Percentiles rank a stretch among this genome's conserved stretches.
Evolutionary conservation across 768 basidiomycete species (phyloP).

Genomic region (Melanogaster broomeanus): DNA sequence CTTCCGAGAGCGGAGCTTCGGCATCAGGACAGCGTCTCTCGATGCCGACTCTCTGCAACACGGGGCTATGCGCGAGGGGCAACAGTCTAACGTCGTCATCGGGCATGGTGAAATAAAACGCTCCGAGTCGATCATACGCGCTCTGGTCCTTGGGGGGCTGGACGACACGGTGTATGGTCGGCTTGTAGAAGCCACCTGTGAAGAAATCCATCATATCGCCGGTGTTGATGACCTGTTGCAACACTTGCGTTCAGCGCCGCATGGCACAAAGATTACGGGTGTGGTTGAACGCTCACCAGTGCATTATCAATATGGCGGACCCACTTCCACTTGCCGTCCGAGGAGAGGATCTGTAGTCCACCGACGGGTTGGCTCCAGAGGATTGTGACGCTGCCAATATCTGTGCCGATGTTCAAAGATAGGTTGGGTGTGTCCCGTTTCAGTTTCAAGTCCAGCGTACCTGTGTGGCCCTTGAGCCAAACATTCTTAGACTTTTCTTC

Average conservation of each 20-base stretch:
- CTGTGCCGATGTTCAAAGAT: conserved; percentile 44
- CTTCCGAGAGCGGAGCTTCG: conserved; percentile 48
- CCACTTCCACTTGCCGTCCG: conserved; percentile 57
- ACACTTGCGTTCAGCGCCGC: neutral
- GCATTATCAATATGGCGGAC: conserved; percentile 60
- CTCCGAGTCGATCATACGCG: conserved; percentile 48
- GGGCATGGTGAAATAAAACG: conserved; percentile 56
- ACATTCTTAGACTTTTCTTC: conserved; percentile 52
- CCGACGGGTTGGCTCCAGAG: conserved; percentile 62
- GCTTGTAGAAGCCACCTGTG: conserved; percentile 57
- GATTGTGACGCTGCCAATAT: conserved; percentile 56
- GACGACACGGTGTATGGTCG: conserved; percentile 62
- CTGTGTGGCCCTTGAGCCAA: conserved; percentile 61
- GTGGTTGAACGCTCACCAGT: conserved; percentile 35
- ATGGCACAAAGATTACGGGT: neutral
- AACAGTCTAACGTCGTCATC: conserved; percentile 50
- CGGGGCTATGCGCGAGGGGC: conserved; percentile 48
- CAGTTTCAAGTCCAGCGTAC: conserved; percentile 24
- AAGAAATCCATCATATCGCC: conserved; percentile 61
- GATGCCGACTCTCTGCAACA: conserved; percentile 47
- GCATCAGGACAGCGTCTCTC: conserved; percentile 36
- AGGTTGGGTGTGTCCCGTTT: neutral
- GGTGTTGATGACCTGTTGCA: conserved; percentile 54
- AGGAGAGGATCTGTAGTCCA: conserved; percentile 55
- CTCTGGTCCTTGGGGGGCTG: conserved; percentile 57